Evolutionary conservation across 2,329 filamentous ascomycete genomes (phyloP).

Genomic region (Knoxdaviesia capensis): DNA sequence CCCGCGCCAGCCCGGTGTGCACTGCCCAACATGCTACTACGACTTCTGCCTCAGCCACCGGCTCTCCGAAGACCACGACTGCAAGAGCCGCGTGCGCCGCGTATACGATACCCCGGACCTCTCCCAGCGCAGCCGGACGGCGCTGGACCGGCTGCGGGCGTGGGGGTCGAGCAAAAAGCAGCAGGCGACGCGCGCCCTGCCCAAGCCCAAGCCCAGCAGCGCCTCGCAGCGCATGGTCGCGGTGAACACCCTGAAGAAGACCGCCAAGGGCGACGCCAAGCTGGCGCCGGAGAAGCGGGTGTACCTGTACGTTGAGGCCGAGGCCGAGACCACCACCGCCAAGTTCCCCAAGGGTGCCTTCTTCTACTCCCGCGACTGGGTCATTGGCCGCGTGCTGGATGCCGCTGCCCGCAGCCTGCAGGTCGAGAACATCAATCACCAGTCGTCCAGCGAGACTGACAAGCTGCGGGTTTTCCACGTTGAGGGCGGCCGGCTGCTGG

Average conservation of each 20-base stretch:
- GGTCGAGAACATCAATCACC: conserved; percentile 70
- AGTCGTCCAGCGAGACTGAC: conserved; percentile 53
- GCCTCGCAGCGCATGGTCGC: conserved; percentile 46
- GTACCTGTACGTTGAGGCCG: conserved; percentile 79
- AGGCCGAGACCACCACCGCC: conserved; percentile 63
- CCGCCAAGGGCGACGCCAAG: conserved; percentile 77
- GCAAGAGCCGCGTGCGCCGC: conserved; percentile 46
- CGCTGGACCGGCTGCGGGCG: conserved; percentile 50
- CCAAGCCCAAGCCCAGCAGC: conserved; percentile 41
- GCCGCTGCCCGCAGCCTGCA: conserved; percentile 57
- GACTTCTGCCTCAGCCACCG: conserved; percentile 65
- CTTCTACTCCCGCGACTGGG: conserved; percentile 71
- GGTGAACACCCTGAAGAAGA: conserved; percentile 62
- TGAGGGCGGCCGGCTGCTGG: conserved; percentile 67
- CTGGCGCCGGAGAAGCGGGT: conserved; percentile 66
- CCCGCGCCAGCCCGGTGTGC: conserved; percentile 43
- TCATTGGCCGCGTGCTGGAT: conserved; percentile 66
- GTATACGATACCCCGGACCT: conserved; percentile 19
- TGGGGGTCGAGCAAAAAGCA: conserved; percentile 65
- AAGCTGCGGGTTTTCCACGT: conserved; percentile 82
- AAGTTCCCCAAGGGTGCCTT: conserved; percentile 70
- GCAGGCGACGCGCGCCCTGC: conserved; percentile 33
- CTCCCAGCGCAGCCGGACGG: conserved; percentile 40
- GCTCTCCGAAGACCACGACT: conserved; percentile 65
- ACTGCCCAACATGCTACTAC: conserved; percentile 51